These are phyloP conservation scores for Rosa lucieae DNA, from an alignment of 306 rosid species.

Conservation along the genomic window DNA sequence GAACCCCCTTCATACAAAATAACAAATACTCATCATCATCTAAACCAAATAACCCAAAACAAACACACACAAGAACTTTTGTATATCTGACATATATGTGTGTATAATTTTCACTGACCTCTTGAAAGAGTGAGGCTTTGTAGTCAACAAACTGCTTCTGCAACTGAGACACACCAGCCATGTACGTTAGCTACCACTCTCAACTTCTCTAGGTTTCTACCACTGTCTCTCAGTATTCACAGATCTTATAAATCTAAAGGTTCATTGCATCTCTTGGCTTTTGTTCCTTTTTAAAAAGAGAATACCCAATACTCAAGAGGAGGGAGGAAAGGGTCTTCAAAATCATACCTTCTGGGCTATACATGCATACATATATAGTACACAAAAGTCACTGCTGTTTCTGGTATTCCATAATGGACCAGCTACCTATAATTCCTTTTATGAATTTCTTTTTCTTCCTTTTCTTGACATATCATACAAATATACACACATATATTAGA, in stretches of 20 bases:
- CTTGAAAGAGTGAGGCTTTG: slow-evolving; percentile 58
- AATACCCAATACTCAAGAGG: background rate
- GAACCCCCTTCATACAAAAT: slow-evolving; percentile 46
- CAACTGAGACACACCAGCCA: slow-evolving; percentile 55
- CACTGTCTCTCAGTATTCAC: slow-evolving; percentile 1
- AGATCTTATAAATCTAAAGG: slow-evolving; percentile 16
- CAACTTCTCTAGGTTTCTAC: slow-evolving; percentile 10
- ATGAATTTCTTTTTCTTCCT: slow-evolving; percentile 23
- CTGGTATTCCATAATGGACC: slow-evolving; percentile 17
- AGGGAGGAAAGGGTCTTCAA: slow-evolving; percentile 8
- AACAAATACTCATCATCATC: slow-evolving; percentile 11
- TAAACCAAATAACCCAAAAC: slow-evolving; percentile 6
- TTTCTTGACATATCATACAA: slow-evolving; percentile 20
- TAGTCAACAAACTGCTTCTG: slow-evolving; percentile 54
- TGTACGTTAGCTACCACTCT: slow-evolving; percentile 22
- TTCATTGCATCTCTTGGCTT: slow-evolving; percentile 19
- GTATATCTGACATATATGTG: background rate
- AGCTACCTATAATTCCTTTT: slow-evolving; percentile 8
- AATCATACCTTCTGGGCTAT: slow-evolving; percentile 17
- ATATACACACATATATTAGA: slow-evolving; percentile 20
- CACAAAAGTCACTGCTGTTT: slow-evolving; percentile 7
- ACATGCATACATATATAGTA: slow-evolving; percentile 17
- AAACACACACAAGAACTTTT: background rate
- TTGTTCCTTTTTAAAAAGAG: slow-evolving; percentile 9
- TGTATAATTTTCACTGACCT: slow-evolving; percentile 40